Conservation (phyloP, 495 filamentous ascomycete genomes). For the Penicillium ochrochloron region DNA sequence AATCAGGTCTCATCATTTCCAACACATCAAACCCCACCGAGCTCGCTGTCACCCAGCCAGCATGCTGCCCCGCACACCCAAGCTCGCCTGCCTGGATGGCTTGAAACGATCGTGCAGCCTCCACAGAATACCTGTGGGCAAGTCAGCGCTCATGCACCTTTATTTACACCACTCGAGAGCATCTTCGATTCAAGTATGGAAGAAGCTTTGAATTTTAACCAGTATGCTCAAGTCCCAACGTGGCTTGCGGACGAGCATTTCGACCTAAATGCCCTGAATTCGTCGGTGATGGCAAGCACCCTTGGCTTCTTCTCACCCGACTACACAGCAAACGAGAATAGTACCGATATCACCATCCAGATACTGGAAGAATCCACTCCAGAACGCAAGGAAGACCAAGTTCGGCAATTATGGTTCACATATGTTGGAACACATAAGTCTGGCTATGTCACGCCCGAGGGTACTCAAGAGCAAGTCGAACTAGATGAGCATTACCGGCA, state of each 20-base stretch:
- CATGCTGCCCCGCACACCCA: background rate
- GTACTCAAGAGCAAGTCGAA: conserved; percentile 8
- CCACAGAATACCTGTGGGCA: background rate
- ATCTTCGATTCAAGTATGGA: conserved; percentile 8
- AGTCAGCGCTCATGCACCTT: background rate
- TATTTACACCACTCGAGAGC: background rate
- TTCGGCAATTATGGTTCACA: conserved; percentile 21
- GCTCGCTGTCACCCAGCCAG: background rate
- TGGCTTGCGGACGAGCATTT: conserved; percentile 35
- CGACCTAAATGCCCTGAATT: conserved; percentile 31
- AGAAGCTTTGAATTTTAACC: conserved; percentile 12
- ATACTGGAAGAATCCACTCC: background rate
- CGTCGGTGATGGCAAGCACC: conserved; percentile 21
- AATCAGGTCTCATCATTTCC: background rate
- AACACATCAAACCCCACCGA: conserved; percentile 4
- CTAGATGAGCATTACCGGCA: conserved; percentile 32
- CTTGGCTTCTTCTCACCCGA: conserved; percentile 12
- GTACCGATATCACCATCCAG: conserved; percentile 1
- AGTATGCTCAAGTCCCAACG: conserved; percentile 16
- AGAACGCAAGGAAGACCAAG: conserved; percentile 16
- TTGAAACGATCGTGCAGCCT: background rate
- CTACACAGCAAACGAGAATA: conserved; percentile 5
- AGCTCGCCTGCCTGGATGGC: background rate
- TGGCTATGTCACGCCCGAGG: conserved; percentile 25
- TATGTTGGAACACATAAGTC: conserved; percentile 12